phyloP scores from a whole-genome alignment of 495 filamentous ascomycete genomes.

The Annulohypoxylon bovei region DNA sequence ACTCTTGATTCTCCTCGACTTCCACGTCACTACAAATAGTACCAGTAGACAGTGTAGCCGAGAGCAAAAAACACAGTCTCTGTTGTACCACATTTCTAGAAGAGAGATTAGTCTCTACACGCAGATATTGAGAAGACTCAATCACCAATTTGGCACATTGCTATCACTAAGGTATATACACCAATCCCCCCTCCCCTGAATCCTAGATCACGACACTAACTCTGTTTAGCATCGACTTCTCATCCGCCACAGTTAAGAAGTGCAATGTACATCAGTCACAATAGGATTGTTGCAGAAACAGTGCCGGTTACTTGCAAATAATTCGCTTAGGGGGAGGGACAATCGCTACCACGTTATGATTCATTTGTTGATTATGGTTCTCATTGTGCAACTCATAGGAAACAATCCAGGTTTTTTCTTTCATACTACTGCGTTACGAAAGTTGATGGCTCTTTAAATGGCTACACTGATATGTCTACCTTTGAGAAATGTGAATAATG shows the following conservation, averaged over 20 bases:
- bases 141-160: background rate
- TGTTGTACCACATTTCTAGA: background rate
- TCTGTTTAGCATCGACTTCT: background rate
- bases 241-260: background rate
- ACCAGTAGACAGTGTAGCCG: background rate
- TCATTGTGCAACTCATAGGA: background rate
- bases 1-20: background rate
- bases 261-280: background rate
- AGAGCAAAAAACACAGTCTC: background rate
- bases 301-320: background rate
- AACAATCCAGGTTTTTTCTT: background rate
- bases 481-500: background rate
- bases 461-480: background rate
- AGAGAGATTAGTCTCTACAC: no score
- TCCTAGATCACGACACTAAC: background rate
- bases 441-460: background rate
- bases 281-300: background rate
- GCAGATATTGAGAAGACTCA: background rate
- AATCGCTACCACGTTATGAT: background rate
- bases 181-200: background rate
- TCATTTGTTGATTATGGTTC: background rate
- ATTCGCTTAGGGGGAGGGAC: background rate
- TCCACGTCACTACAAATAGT: background rate
- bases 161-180: background rate
- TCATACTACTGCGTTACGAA: background rate